A percentile compares a stretch with the other conserved stretches of the same genome.
phyloP scores from a whole-genome alignment of 257 asterid genomes.

The Solanum pennellii region DNA sequence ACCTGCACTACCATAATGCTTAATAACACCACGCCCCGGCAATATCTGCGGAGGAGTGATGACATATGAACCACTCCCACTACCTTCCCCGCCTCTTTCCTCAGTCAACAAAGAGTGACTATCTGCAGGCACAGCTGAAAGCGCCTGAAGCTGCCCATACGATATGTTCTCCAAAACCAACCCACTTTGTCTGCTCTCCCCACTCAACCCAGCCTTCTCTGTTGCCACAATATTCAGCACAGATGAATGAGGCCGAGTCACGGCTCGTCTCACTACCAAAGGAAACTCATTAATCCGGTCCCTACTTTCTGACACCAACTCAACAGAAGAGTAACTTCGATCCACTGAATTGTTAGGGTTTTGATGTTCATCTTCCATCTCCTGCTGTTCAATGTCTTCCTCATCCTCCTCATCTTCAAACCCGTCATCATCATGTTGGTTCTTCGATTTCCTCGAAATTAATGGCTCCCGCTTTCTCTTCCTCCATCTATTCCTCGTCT shows the following conservation, averaged over 20 bases:
- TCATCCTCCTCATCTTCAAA: constrained; percentile 81
- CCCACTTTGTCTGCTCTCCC: constrained; percentile 42
- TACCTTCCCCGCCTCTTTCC: constrained; percentile 42
- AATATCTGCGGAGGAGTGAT: constrained; percentile 61
- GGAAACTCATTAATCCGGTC: constrained; percentile 61
- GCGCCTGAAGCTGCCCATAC: constrained; percentile 82
- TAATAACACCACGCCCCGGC: constrained; percentile 69
- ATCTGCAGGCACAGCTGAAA: constrained; percentile 66
- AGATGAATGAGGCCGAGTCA: constrained; percentile 71
- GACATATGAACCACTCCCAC: constrained; percentile 57
- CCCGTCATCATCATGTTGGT: constrained; percentile 53
- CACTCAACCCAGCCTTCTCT: constrained; percentile 54
- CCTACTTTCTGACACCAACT: constrained; percentile 42
- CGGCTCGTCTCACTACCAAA: constrained; percentile 46
- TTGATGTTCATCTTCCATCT: constrained; percentile 25
- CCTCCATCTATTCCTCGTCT: constrained; percentile 83
- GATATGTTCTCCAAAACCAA: constrained; percentile 74
- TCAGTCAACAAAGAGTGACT: constrained; percentile 28
- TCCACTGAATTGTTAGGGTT: constrained; percentile 17
- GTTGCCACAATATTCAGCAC: constrained; percentile 45
- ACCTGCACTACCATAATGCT: constrained; percentile 67
- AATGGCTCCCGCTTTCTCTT: constrained; percentile 75
- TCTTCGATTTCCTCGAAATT: constrained; percentile 50
- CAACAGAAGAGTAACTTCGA: constrained; percentile 35
- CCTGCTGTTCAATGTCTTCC: constrained; percentile 25